phyloP scores from a whole-genome alignment of 352 stramenopile species.

The Globisporangium nunn region DNA sequence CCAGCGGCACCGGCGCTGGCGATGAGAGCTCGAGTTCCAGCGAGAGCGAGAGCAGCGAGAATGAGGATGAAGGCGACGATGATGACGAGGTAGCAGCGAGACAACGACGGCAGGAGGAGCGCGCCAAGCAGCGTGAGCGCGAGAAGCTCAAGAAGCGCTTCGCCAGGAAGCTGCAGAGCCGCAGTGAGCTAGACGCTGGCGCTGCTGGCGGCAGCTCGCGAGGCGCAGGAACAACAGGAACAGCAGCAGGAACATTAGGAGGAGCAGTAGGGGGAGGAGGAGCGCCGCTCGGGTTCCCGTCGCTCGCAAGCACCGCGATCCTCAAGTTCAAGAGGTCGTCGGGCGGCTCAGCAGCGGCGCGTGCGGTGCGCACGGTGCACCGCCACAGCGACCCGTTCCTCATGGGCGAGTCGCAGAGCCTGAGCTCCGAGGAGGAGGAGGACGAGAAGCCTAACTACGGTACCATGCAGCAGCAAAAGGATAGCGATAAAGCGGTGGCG shows the following conservation, averaged over 20 bases:
- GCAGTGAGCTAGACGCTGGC: slow-evolving; percentile 7
- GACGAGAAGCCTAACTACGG: slow-evolving; percentile 13
- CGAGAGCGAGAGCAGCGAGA: slow-evolving; percentile 1
- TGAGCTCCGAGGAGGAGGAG: slow-evolving; percentile 16
- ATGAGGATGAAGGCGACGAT: neutral
- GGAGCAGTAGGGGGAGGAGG: neutral
- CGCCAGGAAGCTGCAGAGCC: slow-evolving; percentile 12
- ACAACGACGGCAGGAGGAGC: neutral
- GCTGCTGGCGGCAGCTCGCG: neutral
- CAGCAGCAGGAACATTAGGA: too few relatives aligned
- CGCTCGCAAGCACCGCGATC: slow-evolving; percentile 14
- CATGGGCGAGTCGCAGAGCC: slow-evolving; percentile 16
- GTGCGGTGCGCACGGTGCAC: slow-evolving; percentile 8
- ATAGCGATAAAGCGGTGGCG: neutral
- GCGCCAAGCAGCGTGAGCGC: slow-evolving; percentile 2
- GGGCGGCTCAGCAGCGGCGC: neutral
- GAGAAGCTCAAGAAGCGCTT: slow-evolving; percentile 13
- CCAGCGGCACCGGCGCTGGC: neutral
- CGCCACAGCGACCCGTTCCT: slow-evolving; percentile 13
- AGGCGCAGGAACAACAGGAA: neutral
- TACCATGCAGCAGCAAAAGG: slow-evolving; percentile 1
- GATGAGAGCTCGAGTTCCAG: slow-evolving; percentile 1
- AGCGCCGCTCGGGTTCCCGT: slow-evolving; percentile 7
- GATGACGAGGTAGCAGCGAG: neutral
- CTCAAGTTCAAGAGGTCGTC: slow-evolving; percentile 15